Base-by-base conservation (phyloP, 2,329 filamentous ascomycete species). In the Dactylonectria estremocensis region DNA sequence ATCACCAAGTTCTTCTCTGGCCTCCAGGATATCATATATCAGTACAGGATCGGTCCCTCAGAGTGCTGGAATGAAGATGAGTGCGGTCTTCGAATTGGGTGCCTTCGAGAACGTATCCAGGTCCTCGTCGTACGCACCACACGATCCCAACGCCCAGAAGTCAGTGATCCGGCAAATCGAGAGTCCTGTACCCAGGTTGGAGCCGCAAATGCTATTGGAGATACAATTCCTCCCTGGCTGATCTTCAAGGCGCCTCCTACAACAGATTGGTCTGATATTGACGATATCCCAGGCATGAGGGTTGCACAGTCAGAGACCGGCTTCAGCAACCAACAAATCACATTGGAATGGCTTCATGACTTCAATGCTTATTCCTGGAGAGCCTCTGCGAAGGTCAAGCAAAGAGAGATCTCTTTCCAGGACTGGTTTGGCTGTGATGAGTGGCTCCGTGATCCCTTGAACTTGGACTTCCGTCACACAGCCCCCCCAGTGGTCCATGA, bases 341-440 rank as follows among this genome's bases (percentile, higher is more conserved):
- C 24, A 3, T 18, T 43, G 2, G 45, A 63, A 35, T 63, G 53
- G 60, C 28, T 35, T 35, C 28, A 43, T 33, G 11, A n/a, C 57
- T 60, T 60, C 13, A 60, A 60, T n/a, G 5, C 18, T 18, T 40
- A 50, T 52, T 50, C 28, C 18, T 60, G 31, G 57, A 31, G 48
- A 14, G 49, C 48, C 13, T 61, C 63, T 52, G 33, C 57, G 9
- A 14, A n/a, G 9, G 50, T 28, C 5, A 33, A 57, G 18, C 20
- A 31, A 35, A 46, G 45, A 54, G 50, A 35, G 20, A 28, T 45
- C 24, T 22, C 40, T 28, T 45, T 49, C 13, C n/a, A 49, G 18
- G 56, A 52, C 20, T 60, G 31, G 57, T 60, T 60, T 50, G 46
- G 57, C 57, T 60, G 46, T 50, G 18, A 60, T 40, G 46, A 60